Evolutionary conservation across 163 green algal genomes (phyloP), one percentile per base, ranked within the genome.

Genomic region (Dunaliella salina): DNA sequence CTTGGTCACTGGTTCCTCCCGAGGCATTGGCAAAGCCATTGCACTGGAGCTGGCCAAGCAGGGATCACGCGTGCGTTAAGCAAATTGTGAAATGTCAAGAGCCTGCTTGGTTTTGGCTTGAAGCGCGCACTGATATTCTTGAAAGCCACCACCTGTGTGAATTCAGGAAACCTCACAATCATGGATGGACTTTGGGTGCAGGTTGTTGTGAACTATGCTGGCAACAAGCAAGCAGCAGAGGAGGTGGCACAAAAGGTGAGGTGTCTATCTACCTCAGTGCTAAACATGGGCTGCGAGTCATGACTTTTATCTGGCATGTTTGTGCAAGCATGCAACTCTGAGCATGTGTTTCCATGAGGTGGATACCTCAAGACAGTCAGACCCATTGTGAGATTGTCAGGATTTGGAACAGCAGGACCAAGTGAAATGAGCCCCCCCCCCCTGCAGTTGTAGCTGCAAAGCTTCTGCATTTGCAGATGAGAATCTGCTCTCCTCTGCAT

Each of bases 21-120:
- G 96, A 32, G 97, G 97, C 85, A 99, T 99, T 82, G 97, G 97
- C 69, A 93, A 90, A 34, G 95, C 96, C 63, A 97, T 98, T 79
- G 96, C 96, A 0, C 87, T 98, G 26, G 92, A 87, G 0, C 92
- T 99, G 69, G 96, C 94, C 50, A 88, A 88, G 15, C 72, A 88
- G 30, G 96, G 96, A 15, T 92, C 91, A 69, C 78, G 80, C 26
- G 84, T 87, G 40, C 80, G 84, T 87, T 45, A 5, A 46, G 80
- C 80, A 83, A 11, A 75, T 11, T 8, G 33, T 8, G 5, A 81
- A 79, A 11, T 79, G 29, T 30, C 67, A 5, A 30, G 5, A 29
- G 5, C 5, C 67, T 11, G 67, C 67, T 29, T n/a, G 26, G 29
- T 30, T 11, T 79, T 79, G 1, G 40, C 40, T 50, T 50, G 40